phyloP scores from a whole-genome alignment of 495 filamentous ascomycete species.

The Cetradonia linearis region DNA sequence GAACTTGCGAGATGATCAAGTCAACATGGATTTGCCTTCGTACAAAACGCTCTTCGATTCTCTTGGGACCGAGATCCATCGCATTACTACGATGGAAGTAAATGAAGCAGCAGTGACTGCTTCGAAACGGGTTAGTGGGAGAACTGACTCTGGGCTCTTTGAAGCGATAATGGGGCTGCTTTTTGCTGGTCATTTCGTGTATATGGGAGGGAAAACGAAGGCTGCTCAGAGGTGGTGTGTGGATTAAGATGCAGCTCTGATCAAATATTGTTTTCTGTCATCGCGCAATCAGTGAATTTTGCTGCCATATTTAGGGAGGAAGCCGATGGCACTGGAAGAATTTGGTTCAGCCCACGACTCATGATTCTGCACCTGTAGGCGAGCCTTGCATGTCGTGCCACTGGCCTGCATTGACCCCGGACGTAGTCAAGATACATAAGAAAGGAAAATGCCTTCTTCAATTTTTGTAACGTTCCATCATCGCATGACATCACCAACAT shows the following conservation, averaged over 20 bases:
- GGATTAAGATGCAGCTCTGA: background rate
- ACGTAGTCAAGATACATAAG: too few species aligned
- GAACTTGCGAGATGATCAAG: background rate
- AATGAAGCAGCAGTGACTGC: conserved; percentile 2
- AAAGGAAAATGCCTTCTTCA: too few species aligned
- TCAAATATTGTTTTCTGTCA: too few species aligned
- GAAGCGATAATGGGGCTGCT: background rate
- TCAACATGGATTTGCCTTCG: background rate
- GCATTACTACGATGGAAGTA: background rate
- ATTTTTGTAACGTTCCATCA: too few species aligned
- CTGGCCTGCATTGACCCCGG: background rate
- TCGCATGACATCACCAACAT: too few species aligned
- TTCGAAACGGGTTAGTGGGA: background rate
- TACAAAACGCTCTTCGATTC: background rate
- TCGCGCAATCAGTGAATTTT: too few species aligned
- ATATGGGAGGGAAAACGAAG: background rate
- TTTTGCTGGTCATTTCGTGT: background rate
- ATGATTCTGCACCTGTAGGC: background rate
- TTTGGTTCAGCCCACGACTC: background rate
- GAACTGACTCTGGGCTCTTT: background rate
- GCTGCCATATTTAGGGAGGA: too few species aligned
- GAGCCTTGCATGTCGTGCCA: background rate
- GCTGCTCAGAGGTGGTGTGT: conserved; percentile 9
- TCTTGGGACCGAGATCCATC: conserved; percentile 1
- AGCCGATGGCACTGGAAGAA: background rate